phyloP scores from a whole-genome alignment of 176 grass and related monocot species.

The Dactylis glomerata region DNA sequence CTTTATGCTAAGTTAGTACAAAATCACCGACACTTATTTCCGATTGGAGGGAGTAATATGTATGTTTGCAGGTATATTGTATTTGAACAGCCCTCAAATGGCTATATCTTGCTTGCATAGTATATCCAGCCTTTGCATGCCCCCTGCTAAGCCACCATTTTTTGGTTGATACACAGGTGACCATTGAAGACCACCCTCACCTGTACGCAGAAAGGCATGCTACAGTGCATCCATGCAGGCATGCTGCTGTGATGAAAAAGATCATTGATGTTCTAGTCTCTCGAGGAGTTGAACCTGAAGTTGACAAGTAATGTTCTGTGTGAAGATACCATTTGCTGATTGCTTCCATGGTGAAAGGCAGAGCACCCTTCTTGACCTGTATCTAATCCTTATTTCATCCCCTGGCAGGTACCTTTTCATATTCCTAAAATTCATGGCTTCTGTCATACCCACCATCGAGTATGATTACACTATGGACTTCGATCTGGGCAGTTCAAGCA shows the following conservation, averaged over 20 bases:
- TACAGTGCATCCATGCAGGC: slow-evolving; percentile 87
- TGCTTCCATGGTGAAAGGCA: not conserved
- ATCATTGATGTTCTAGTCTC: slow-evolving; percentile 88
- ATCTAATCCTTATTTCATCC: not conserved
- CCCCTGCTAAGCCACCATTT: not conserved
- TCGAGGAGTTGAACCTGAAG: slow-evolving; percentile 81
- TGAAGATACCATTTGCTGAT: not conserved
- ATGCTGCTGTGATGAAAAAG: slow-evolving; percentile 97
- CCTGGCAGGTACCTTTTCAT: slow-evolving; percentile 85
- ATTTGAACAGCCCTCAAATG: not conserved
- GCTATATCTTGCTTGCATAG: not conserved
- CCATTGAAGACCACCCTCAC: slow-evolving; percentile 97
- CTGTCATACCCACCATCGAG: slow-evolving; percentile 91
- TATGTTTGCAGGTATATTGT: not conserved
- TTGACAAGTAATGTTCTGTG: slow-evolving; percentile 70
- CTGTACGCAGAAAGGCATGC: slow-evolving; percentile 81
- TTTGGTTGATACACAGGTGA: slow-evolving; percentile 70
- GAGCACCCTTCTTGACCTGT: not conserved
- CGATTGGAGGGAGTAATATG: not conserved
- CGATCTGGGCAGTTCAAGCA: slow-evolving; percentile 73
- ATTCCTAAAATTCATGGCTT: slow-evolving; percentile 95
- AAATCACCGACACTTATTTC: no score
- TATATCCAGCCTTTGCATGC: not conserved
- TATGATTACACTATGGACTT: slow-evolving; percentile 99
- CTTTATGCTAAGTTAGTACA: no score